These are phyloP conservation scores for Penicillium sp. DNA, from an alignment of 2,329 filamentous ascomycete genomes.

Conservation along the genomic window DNA sequence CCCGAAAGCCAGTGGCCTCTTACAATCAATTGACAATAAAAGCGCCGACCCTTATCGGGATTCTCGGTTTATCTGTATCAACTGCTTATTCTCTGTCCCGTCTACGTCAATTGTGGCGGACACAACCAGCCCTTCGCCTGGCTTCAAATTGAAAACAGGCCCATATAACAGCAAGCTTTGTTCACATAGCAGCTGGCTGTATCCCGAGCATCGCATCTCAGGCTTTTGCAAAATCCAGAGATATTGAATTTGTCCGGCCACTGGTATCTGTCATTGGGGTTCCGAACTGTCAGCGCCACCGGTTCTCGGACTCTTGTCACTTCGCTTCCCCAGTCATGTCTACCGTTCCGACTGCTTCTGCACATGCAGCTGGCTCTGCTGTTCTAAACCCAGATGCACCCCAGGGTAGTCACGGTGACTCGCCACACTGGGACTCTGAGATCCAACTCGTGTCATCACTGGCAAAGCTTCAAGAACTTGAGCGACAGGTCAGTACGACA, in stretches of 20 bases:
- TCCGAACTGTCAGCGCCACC: not conserved
- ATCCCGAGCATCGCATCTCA: not conserved
- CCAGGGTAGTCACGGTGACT: not conserved
- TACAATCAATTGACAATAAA: not conserved
- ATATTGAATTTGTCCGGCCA: not conserved
- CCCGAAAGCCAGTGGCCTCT: not conserved
- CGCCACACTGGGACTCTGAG: slow-evolving; percentile 29
- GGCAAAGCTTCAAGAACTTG: slow-evolving; percentile 39
- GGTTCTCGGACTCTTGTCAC: not conserved
- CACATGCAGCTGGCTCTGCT: not conserved
- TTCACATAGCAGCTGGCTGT: not conserved
- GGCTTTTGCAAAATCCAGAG: not conserved
- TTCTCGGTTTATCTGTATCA: not conserved
- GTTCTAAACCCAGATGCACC: not conserved
- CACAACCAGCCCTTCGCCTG: not conserved
- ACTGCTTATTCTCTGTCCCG: not conserved
- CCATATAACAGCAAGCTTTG: not conserved
- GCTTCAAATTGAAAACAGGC: not conserved
- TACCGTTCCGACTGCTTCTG: not conserved
- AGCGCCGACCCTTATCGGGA: not conserved
- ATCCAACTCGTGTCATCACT: slow-evolving; percentile 38
- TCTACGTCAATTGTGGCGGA: not conserved
- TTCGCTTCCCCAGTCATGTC: slow-evolving; percentile 1
- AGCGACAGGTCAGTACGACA: slow-evolving; percentile 25
- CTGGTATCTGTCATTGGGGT: not conserved